Evolutionary conservation across 192 early-diverging fungal genomes (phyloP).

Genomic region (Coemansia sp.): DNA sequence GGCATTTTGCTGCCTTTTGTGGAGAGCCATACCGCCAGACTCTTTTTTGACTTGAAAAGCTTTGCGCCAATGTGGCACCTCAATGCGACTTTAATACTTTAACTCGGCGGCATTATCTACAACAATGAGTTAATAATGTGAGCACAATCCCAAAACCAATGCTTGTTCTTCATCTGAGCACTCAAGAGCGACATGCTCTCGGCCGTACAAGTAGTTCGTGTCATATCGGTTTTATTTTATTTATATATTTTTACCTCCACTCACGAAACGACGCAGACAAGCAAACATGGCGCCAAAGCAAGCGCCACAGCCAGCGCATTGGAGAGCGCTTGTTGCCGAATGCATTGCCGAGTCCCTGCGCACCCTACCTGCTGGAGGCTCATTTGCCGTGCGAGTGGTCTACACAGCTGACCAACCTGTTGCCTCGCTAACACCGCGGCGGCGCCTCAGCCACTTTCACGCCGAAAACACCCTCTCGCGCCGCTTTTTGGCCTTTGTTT

Average conservation of each 20-base stretch:
- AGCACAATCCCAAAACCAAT: neutral
- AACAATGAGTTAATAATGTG: neutral
- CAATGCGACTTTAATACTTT: neutral
- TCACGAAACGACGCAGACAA: neutral
- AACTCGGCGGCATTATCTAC: neutral
- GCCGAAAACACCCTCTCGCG: conserved; percentile 36
- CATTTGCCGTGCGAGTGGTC: conserved; percentile 32
- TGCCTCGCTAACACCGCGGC: conserved; percentile 44
- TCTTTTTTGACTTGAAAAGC: neutral
- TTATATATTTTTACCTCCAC: neutral
- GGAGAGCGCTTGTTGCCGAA: conserved; percentile 16
- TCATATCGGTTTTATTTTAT: neutral
- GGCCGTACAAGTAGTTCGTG: too few species aligned
- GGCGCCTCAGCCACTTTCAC: conserved; percentile 26
- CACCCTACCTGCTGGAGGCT: conserved; percentile 26
- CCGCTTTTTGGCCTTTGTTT: conserved; percentile 41
- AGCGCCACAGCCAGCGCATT: neutral
- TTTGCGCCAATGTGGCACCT: neutral
- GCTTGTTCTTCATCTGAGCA: neutral
- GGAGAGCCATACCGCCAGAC: neutral
- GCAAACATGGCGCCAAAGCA: neutral
- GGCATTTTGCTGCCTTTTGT: neutral
- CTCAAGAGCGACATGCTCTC: neutral
- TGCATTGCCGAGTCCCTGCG: conserved; percentile 34
- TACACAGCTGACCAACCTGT: conserved; percentile 38